These are phyloP conservation scores for Boletus speciosus DNA, from an alignment of 768 basidiomycete species.

Conservation along the genomic window DNA sequence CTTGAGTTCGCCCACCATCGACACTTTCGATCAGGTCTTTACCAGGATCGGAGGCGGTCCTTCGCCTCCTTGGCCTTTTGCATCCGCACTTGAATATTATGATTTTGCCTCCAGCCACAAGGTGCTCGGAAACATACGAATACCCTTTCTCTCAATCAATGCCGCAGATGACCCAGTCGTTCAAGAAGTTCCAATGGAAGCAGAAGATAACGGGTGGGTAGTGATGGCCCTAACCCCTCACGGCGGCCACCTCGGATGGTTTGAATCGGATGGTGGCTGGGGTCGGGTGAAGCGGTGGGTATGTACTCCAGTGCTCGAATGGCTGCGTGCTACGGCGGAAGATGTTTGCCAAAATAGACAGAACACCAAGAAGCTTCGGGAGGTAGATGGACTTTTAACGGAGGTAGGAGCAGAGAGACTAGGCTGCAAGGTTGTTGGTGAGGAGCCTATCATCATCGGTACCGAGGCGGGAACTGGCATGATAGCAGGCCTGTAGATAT, in stretches of 20 bases:
- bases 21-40: constrained; percentile 58
- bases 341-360: constrained; percentile 40
- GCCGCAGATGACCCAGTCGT: constrained; percentile 79
- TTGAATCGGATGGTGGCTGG: constrained; percentile 45
- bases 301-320: constrained; percentile 68
- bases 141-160: constrained; percentile 76
- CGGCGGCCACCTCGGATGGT: constrained; percentile 86
- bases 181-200: constrained; percentile 55
- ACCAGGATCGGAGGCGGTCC: constrained; percentile 70
- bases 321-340: constrained; percentile 57
- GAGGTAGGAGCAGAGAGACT: constrained; percentile 55
- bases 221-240: constrained; percentile 57
- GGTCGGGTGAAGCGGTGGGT: constrained; percentile 53
- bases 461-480: constrained; percentile 52
- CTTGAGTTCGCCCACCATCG: constrained; percentile 52
- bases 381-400: constrained; percentile 57
- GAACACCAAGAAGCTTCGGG: constrained; percentile 36
- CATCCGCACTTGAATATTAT: constrained; percentile 46
- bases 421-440: constrained; percentile 56
- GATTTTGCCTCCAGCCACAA: constrained; percentile 57
- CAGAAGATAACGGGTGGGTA: constrained; percentile 50
- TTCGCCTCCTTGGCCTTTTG: constrained; percentile 50
- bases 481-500: constrained; percentile 54
- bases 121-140: constrained; percentile 52
- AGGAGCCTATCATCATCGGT: constrained; percentile 51